Evolutionary conservation across 768 basidiomycete species (phyloP).

Genomic region (Harrya chromipes): DNA sequence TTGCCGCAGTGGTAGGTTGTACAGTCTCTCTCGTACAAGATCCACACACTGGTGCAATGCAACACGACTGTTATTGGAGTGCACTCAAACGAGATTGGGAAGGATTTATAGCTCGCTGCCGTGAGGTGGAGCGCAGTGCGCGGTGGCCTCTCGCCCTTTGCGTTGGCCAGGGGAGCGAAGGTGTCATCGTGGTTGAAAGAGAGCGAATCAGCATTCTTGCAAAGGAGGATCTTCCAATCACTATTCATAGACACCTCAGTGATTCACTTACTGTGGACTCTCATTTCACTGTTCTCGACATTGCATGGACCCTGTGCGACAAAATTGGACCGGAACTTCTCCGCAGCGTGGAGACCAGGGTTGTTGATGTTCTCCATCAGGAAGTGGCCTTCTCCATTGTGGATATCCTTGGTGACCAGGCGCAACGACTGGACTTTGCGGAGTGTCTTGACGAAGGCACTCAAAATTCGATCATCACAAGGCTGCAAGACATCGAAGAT

Average conservation of each 20-base stretch:
- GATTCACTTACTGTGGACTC: constrained; percentile 44
- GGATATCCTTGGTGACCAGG: constrained; percentile 71
- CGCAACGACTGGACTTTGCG: constrained; percentile 48
- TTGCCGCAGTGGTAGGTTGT: constrained; percentile 83
- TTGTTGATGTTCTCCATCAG: constrained; percentile 67
- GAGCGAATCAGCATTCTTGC: constrained; percentile 69
- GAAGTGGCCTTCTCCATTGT: constrained; percentile 75
- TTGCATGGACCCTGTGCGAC: constrained; percentile 60
- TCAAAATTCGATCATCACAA: constrained; percentile 57
- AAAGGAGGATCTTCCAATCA: constrained; percentile 64
- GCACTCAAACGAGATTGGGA: constrained; percentile 93
- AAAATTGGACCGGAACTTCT: constrained; percentile 59
- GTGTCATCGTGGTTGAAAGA: constrained; percentile 67
- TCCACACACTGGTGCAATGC: constrained; percentile 74
- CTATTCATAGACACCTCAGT: constrained; percentile 49
- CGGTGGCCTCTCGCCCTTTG: constrained; percentile 77
- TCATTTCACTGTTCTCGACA: constrained; percentile 55
- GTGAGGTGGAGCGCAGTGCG: constrained; percentile 84
- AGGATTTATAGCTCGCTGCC: constrained; percentile 87
- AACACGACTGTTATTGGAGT: constrained; percentile 78
- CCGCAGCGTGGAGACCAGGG: constrained; percentile 53
- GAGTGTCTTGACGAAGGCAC: constrained; percentile 59
- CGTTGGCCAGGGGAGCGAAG: constrained; percentile 36
- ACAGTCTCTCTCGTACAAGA: constrained; percentile 72
- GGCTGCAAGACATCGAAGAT: constrained; percentile 54